Evolutionary conservation across 768 basidiomycete genomes (phyloP).

Genomic region (Cyclocybe cylindracea): DNA sequence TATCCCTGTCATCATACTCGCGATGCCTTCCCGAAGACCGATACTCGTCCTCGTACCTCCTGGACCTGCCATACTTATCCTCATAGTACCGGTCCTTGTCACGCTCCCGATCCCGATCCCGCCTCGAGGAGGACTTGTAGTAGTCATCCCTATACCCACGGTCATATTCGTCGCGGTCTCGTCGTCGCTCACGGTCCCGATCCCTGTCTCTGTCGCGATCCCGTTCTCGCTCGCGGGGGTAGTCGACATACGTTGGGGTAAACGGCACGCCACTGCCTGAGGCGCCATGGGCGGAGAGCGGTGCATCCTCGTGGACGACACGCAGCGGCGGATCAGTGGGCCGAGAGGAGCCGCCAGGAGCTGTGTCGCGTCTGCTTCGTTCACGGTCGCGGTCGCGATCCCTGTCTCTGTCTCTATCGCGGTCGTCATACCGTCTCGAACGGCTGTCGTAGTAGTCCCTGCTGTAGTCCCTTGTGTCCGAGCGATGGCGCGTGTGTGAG

Average conservation of each 20-base stretch:
- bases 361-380: slow-evolving; percentile 8
- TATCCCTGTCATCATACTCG: slow-evolving; percentile 17
- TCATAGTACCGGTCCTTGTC: slow-evolving; percentile 6
- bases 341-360: slow-evolving; percentile 2
- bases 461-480: slow-evolving; percentile 14
- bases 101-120: slow-evolving; percentile 14
- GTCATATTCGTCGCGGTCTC: slow-evolving; percentile 12
- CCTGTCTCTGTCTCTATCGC: slow-evolving; percentile 14
- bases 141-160: slow-evolving; percentile 11
- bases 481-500: slow-evolving; percentile 15
- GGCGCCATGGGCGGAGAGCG: slow-evolving; percentile 18
- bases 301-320: slow-evolving; percentile 22
- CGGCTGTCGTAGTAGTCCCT: slow-evolving; percentile 20
- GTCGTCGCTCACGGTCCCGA: slow-evolving; percentile 4
- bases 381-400: slow-evolving; percentile 14
- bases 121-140: not conserved
- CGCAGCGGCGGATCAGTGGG: slow-evolving; percentile 13
- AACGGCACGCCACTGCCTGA: slow-evolving; percentile 16
- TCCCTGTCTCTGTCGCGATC: slow-evolving; percentile 12
- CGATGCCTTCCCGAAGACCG: slow-evolving; percentile 9
- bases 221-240: slow-evolving; percentile 8
- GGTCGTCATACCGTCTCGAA: slow-evolving; percentile 19
- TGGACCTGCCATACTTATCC: slow-evolving; percentile 18
- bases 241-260: slow-evolving; percentile 17
- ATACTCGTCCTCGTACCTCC: slow-evolving; percentile 22